Evolutionary conservation across 345 rosid genomes (phyloP).

Genomic region (Brassica nigra): DNA sequence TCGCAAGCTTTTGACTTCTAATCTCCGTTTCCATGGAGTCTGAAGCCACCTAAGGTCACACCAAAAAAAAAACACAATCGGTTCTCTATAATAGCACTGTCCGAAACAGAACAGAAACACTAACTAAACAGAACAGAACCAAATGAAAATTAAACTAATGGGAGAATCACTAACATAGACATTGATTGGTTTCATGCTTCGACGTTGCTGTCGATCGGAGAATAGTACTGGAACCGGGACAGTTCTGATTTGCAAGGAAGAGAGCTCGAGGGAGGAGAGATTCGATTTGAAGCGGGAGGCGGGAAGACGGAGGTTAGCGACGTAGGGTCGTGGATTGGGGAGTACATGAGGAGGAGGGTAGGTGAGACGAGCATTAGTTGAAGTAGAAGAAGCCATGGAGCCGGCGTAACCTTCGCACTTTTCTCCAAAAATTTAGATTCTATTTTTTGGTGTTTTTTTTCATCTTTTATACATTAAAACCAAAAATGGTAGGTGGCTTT

Average conservation of each 20-base stretch:
- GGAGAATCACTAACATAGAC: slow-evolving; percentile 32
- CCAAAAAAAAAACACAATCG: background rate
- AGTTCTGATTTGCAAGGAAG: background rate
- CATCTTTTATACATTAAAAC: too few relatives aligned
- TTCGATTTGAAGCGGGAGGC: slow-evolving; percentile 6
- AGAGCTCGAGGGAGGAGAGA: slow-evolving; percentile 1
- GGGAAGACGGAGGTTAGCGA: slow-evolving; percentile 16
- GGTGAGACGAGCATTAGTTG: slow-evolving; percentile 35
- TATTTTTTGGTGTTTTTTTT: too few relatives aligned
- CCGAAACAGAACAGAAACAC: background rate
- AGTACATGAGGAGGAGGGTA: slow-evolving; percentile 21
- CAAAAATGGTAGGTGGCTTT: too few relatives aligned
- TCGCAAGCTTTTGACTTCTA: slow-evolving; percentile 42
- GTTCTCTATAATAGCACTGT: background rate
- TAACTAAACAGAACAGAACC: background rate
- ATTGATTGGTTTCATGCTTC: slow-evolving; percentile 20
- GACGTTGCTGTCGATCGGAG: slow-evolving; percentile 24
- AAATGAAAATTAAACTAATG: background rate
- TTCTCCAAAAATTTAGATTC: too few relatives aligned
- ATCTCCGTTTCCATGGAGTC: slow-evolving; percentile 38
- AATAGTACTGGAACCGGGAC: slow-evolving; percentile 13
- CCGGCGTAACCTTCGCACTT: too few relatives aligned
- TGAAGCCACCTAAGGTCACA: slow-evolving; percentile 46
- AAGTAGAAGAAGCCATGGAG: slow-evolving; percentile 35
- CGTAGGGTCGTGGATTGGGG: slow-evolving; percentile 28